A percentile compares a stretch with the other conserved stretches of the same genome.
phyloP scores from a whole-genome alignment of 2,329 filamentous ascomycete genomes.

The Curvularia eragrostidis region DNA sequence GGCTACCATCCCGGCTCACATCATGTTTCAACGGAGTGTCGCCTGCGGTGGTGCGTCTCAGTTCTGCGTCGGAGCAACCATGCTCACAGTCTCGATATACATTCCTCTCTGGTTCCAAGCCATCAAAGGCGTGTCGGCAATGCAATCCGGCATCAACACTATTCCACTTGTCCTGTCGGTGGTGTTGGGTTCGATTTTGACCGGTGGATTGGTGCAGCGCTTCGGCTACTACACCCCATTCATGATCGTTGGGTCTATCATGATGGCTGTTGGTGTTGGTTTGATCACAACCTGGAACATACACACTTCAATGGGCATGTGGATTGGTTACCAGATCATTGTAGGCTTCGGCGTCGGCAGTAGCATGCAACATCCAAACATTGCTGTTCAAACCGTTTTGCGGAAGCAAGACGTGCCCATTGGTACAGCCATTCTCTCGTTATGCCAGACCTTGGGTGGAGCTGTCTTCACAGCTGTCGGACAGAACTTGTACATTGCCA shows the following conservation, averaged over 20 bases:
- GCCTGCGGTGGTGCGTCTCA: conserved; percentile 49
- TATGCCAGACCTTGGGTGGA: conserved; percentile 55
- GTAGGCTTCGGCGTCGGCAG: conserved; percentile 51
- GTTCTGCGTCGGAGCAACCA: conserved; percentile 50
- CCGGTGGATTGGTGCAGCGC: conserved; percentile 49
- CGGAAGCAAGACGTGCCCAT: conserved; percentile 51
- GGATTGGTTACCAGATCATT: conserved; percentile 43
- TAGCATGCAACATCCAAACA: conserved; percentile 55
- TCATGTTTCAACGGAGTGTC: conserved; percentile 53
- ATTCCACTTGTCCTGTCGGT: conserved; percentile 55
- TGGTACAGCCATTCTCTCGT: conserved; percentile 54
- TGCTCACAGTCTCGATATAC: conserved; percentile 51
- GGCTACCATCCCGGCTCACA: conserved; percentile 53
- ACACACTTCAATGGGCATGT: conserved; percentile 39
- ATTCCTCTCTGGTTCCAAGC: conserved; percentile 57
- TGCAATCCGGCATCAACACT: conserved; percentile 54
- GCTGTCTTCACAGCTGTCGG: conserved; percentile 56
- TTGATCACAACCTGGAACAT: conserved; percentile 52
- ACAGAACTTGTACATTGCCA: conserved; percentile 56
- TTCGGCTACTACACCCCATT: conserved; percentile 59
- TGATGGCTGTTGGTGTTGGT: conserved; percentile 55
- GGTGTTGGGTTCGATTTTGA: conserved; percentile 51
- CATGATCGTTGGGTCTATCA: conserved; percentile 50
- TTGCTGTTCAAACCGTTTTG: conserved; percentile 54
- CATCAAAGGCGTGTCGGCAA: conserved; percentile 53